Percentiles rank a stretch among this genome's conserved stretches.
These are phyloP conservation scores for Chenopodium berlandieri DNA, from an alignment of 148 eudicot species.

Conservation along the genomic window DNA sequence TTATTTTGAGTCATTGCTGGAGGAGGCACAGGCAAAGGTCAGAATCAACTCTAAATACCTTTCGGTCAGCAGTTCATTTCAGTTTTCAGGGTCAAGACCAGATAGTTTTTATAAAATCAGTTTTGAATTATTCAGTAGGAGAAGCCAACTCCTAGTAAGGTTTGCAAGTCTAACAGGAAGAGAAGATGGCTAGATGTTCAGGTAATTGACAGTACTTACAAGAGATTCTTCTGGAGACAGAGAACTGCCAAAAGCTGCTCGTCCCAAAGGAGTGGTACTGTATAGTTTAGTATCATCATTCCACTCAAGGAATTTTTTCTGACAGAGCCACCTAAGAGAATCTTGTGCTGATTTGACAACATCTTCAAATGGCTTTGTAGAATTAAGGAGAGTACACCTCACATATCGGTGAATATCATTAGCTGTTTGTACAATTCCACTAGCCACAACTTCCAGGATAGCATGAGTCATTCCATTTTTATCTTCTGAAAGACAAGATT, in stretches of 20 bases:
- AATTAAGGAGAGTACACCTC: conserved; percentile 93
- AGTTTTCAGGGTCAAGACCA: background rate
- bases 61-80: background rate
- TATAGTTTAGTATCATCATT: conserved; percentile 90
- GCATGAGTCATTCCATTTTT: conserved; percentile 99
- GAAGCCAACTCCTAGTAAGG: background rate
- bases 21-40: background rate
- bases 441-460: conserved; percentile 93
- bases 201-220: conserved; percentile 41
- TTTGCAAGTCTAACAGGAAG: background rate
- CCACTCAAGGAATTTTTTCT: conserved; percentile 89
- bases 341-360: conserved; percentile 98
- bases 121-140: background rate
- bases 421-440: conserved; percentile 98
- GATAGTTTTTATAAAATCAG: background rate
- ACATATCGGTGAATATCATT: conserved; percentile 94
- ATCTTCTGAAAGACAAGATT: conserved; percentile 98
- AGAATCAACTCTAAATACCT: background rate
- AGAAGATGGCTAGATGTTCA: background rate
- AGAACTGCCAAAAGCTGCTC: conserved; percentile 97
- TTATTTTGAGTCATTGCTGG: background rate
- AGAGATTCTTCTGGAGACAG: conserved; percentile 95
- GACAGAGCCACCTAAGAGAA: conserved; percentile 95
- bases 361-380: conserved; percentile 94
- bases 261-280: conserved; percentile 87